Base-by-base conservation (phyloP, 2,329 filamentous ascomycete species). In the Gnomoniopsis smithogilvyi region DNA sequence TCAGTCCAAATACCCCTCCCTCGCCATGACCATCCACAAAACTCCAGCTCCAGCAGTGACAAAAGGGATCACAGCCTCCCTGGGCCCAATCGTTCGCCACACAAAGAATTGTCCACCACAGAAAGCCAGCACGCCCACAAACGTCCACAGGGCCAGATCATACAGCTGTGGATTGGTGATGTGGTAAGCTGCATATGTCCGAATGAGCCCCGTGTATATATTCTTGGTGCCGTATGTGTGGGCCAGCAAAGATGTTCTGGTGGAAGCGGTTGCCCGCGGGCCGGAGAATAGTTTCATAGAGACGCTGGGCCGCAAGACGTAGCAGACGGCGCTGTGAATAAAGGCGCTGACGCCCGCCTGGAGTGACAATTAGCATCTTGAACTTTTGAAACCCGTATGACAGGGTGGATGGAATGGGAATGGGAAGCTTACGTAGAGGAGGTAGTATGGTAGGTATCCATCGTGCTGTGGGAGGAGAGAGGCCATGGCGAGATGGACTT, bases 171-270 rank as follows among this genome's bases (percentile, higher is more conserved):
- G 61, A 59, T 71, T 71, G 34, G 64, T 50, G 60, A 74, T 67
- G 55, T 72, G 54, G 45, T 73, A 74, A 3, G 72, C 72, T 1
- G 72, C 70, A 51, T 70, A 72, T 11, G 67, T 41, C 15, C 72
- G 67, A 55, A 74, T 74, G 41, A 68, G 49, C 17, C 63, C 67
- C 8, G 71, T 70, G 63, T 73, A 74, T 46, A 72, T 41, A 55
- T 74, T 74, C 67, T 74, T 72, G 38, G 70, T 56, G 15, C 68
- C 72, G 61, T 74, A 74, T 4, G 70, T 61, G 56, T 68, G 72
- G 6, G 73, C 69, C 19, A 70, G 62, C n/a, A 74, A 64, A 3
- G 64, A 8, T 45, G 7, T 66, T 19, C 7, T 62, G 14, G 65
- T 64, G 8, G 64, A 63, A 2, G 24, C 15, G 22, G 70, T 69